Base-by-base conservation (phyloP, 192 early-diverging fungal genomes). In the Borealophlyctis nickersoniae region DNA sequence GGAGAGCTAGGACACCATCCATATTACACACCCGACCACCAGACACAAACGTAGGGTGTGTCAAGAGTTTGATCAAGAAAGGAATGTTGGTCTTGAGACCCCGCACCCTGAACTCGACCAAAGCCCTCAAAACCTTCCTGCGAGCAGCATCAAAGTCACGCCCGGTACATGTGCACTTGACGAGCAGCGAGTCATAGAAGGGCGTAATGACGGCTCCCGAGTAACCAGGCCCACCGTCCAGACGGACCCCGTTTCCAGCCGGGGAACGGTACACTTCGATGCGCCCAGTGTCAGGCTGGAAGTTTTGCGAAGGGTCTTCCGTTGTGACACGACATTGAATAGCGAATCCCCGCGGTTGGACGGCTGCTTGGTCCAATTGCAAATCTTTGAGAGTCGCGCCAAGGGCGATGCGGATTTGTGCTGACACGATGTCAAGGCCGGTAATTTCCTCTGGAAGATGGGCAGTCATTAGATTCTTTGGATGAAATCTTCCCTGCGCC, bases 251-350 rank as follows among this genome's bases (percentile, higher is more conserved):
- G 65, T 66, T 87, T 63, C 93, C 94, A 67, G 90, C 92, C 9
- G 92, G 85, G 4, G 90, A 92, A 59, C 93, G 82, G 73, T 95
- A 96, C 27, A 95, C 91, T 71, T 95, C 93, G 53, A 98, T 98
- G 59, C 89, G 87, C 65, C 94, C 96, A 14, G 89, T 95, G 76
- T 95, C 96, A 2, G 96, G 94, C 71, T 95, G 93, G 81, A 98
- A 98, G 63, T 88, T 87, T 58, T 86, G 85, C n/a, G 86, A 67
- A 26, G 95, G 94, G 58, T 96, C 92, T 78, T 98, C 96, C 39
- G 96, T 96, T 4, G 94, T 96, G 31, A 98, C 87, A 71, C 96
- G 92, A 71, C 93, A 95, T 77, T 98, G 94, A 66, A 98, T 96
- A 31, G 96, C 93, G 69, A 85, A 89, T 19, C 79, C 91, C 45